Conservation (phyloP, 169 alveolate species). For the Plasmodium billcollinsi region DNA sequence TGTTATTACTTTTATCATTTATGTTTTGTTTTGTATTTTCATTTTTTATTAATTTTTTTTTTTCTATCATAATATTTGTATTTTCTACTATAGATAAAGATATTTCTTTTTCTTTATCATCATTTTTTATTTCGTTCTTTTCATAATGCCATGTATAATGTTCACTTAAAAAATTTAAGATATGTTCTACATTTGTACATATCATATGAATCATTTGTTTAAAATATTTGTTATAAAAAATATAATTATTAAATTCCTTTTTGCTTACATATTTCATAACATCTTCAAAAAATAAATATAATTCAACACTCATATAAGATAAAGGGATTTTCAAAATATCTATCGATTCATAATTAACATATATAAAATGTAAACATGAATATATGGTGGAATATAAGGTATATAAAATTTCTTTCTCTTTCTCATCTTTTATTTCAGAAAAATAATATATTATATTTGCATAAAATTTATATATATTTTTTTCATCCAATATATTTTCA, state of each 20-base stretch:
- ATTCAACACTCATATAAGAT: conserved; percentile 69
- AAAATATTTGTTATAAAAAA: conserved; percentile 12
- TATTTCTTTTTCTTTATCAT: neutral
- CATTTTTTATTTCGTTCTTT: neutral
- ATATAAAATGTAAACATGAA: conserved; percentile 42
- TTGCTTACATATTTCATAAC: conserved; percentile 26
- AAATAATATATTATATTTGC: conserved; percentile 63
- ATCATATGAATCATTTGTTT: conserved; percentile 29
- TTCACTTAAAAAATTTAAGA: conserved; percentile 25
- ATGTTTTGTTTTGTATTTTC: neutral
- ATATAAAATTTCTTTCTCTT: conserved; percentile 43
- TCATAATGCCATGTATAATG: neutral
- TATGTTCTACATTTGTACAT: conserved; percentile 41
- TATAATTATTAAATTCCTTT: neutral
- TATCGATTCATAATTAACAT: conserved; percentile 8
- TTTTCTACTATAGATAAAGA: neutral
- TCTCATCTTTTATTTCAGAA: conserved; percentile 23
- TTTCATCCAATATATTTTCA: conserved; percentile 32
- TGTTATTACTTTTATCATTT: neutral
- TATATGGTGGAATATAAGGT: conserved; percentile 53
- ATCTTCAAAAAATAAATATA: conserved; percentile 57
- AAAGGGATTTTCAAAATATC: conserved; percentile 57
- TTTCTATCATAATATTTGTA: neutral
- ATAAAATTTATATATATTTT: conserved; percentile 46
- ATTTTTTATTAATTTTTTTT: neutral